A percentile compares a stretch with the other conserved stretches of the same genome.
Conservation (phyloP, 306 rosid genomes). For the Dryas drummondii region DNA sequence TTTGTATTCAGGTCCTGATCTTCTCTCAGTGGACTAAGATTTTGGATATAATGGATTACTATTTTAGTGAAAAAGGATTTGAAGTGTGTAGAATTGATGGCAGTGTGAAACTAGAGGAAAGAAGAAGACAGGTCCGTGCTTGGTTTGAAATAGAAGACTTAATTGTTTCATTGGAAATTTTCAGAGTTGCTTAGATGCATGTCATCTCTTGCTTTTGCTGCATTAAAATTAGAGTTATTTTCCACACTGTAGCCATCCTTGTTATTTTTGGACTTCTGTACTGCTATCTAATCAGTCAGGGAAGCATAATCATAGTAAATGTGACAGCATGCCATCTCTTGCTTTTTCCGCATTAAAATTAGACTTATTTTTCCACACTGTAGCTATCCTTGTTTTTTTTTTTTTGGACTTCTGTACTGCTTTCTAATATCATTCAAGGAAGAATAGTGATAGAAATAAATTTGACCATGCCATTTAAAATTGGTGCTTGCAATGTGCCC, state of each 20-base stretch:
- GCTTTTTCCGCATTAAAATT: too few relatives aligned
- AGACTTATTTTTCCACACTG: too few relatives aligned
- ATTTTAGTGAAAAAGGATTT: slow-evolving; percentile 75
- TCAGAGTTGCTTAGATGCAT: neutral
- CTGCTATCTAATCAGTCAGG: neutral
- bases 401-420: too few relatives aligned
- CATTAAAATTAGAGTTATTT: neutral
- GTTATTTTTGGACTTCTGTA: neutral
- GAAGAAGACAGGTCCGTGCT: slow-evolving; percentile 76
- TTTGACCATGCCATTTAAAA: neutral
- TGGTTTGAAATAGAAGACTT: slow-evolving; percentile 1
- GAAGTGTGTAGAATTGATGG: slow-evolving; percentile 97
- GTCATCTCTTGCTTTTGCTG: neutral
- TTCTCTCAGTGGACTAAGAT: slow-evolving; percentile 89
- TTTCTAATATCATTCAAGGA: too few relatives aligned
- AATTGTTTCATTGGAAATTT: neutral
- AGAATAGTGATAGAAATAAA: neutral
- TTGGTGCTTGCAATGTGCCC: neutral
- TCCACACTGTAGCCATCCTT: neutral
- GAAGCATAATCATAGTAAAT: neutral
- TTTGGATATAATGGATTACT: slow-evolving; percentile 90
- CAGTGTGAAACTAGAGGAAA: slow-evolving; percentile 62
- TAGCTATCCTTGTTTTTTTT: too few relatives aligned
- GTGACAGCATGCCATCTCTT: too few relatives aligned
- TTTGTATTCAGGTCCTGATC: slow-evolving; percentile 71